Evolutionary conservation across 768 basidiomycete genomes (phyloP), one percentile per base, ranked within the genome.

Genomic region (Leccinum olivaceopallidum): DNA sequence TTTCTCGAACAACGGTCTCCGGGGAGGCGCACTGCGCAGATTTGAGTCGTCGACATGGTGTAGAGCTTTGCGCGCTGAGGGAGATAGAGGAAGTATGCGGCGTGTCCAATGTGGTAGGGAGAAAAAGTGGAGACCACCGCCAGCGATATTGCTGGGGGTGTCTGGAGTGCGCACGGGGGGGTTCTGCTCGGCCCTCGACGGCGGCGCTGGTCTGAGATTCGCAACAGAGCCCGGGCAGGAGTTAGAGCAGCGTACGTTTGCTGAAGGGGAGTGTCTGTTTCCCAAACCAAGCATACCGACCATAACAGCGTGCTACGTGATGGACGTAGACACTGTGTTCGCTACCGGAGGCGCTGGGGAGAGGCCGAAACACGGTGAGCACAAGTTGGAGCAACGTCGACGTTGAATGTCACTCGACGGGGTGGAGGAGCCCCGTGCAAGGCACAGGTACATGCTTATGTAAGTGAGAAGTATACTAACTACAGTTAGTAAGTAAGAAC

Each of bases 21-120:
- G 53, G 30, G 59, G 26, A 34, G 63, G 44, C 37, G 58, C 22
- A 53, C 60, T 72, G 60, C 28, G 66, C 63, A 48, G 62, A 59
- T 63, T 60, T 56, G 64, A 51, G 53, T 75, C 74, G 20, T 68
- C 67, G 37, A 60, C 62, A 42, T 58, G 51, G 30, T 59, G 60
- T 24, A 57, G 50, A 22, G 64, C 72, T 58, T 69, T 73, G 61
- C 66, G 76, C 9, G 74, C 64, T 37, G 74, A 63, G 32, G 77
- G 20, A 47, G 44, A 67, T 22, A 70, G 64, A 52, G 75, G 69
- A 34, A 74, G 68, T 30, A 73, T 75, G 61, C 82, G 85, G 65
- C 82, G 86, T 67, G 78, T 82, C 87, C 87, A 88, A 61, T 80
- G 78, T 16, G 87, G 85, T 26, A 87, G 73, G 24, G 88, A 85